These are phyloP conservation scores for Trametes meyenii DNA, from an alignment of 768 basidiomycete genomes.

Conservation along the genomic window DNA sequence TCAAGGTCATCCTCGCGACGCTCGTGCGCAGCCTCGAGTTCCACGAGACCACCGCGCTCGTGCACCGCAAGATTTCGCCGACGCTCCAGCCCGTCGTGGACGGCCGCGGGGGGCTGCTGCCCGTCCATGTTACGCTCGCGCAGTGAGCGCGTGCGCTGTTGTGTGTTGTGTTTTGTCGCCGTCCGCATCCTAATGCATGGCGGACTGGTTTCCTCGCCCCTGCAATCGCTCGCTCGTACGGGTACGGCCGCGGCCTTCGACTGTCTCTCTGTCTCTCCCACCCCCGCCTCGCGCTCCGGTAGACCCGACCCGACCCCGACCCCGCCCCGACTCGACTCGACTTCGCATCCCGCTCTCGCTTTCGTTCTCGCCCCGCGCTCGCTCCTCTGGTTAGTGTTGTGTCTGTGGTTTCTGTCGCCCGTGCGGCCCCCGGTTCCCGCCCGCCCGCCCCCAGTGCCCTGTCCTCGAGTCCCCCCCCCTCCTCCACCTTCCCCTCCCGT, in stretches of 20 bases:
- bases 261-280: not conserved
- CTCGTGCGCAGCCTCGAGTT: conserved; percentile 42
- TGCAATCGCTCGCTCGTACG: not conserved
- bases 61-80: conserved; percentile 37
- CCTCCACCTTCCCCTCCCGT: too few species aligned
- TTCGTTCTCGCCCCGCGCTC: too few species aligned
- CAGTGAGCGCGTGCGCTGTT: conserved; percentile 8
- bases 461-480: too few species aligned
- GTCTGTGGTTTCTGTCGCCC: not conserved
- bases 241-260: not conserved
- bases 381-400: too few species aligned
- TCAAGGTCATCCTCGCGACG: conserved; percentile 44
- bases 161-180: not conserved
- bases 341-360: not conserved
- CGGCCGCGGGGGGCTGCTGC: conserved; percentile 33
- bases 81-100: conserved; percentile 41
- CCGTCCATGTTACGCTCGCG: conserved; percentile 29
- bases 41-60: conserved; percentile 37
- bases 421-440: too few species aligned
- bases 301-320: not conserved
- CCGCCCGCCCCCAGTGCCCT: too few species aligned
- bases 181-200: not conserved
- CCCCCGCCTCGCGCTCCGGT: not conserved
- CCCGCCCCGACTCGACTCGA: not conserved
- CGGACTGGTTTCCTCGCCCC: not conserved